phyloP scores from a whole-genome alignment of 164 flowering plant genomes.

The Aristolochia californica region DNA sequence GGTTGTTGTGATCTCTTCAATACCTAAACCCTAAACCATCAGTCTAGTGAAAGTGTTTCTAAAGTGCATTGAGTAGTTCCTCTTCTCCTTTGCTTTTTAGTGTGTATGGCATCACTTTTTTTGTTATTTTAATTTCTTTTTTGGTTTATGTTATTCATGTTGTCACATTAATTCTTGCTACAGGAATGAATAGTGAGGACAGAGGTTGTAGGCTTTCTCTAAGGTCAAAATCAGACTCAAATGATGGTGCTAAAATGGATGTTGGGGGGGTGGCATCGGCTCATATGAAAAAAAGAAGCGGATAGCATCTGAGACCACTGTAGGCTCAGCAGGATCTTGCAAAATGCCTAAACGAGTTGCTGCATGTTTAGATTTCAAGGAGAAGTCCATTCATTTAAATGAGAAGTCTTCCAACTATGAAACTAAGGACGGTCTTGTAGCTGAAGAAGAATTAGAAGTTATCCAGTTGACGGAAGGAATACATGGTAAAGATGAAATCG shows the following conservation, averaged over 20 bases:
- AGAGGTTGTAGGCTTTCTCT: slow-evolving; percentile 1
- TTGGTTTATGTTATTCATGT: neutral
- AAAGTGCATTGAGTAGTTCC: too few relatives aligned
- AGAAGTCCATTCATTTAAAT: slow-evolving; percentile 33
- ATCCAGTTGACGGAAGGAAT: slow-evolving; percentile 29
- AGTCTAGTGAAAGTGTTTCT: too few relatives aligned
- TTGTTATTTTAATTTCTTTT: too few relatives aligned
- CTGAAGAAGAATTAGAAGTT: slow-evolving; percentile 57
- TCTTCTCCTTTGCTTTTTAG: too few relatives aligned
- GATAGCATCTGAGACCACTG: slow-evolving; percentile 7
- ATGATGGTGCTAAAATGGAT: slow-evolving; percentile 7
- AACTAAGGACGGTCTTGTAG: slow-evolving; percentile 28
- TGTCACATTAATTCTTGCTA: neutral
- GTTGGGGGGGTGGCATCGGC: neutral
- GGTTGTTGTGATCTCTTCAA: too few relatives aligned
- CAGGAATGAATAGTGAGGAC: slow-evolving; percentile 12
- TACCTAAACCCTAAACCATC: too few relatives aligned
- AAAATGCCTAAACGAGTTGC: slow-evolving; percentile 76
- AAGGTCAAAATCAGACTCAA: slow-evolving; percentile 4
- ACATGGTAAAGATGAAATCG: slow-evolving; percentile 33
- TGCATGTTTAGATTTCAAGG: slow-evolving; percentile 61
- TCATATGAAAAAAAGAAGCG: slow-evolving; percentile 16
- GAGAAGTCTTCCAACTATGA: slow-evolving; percentile 34
- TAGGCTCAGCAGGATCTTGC: slow-evolving; percentile 13
- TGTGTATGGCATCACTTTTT: too few relatives aligned